Conservation (phyloP, 108 stramenopile genomes). For the Nitzschia sp. region DNA sequence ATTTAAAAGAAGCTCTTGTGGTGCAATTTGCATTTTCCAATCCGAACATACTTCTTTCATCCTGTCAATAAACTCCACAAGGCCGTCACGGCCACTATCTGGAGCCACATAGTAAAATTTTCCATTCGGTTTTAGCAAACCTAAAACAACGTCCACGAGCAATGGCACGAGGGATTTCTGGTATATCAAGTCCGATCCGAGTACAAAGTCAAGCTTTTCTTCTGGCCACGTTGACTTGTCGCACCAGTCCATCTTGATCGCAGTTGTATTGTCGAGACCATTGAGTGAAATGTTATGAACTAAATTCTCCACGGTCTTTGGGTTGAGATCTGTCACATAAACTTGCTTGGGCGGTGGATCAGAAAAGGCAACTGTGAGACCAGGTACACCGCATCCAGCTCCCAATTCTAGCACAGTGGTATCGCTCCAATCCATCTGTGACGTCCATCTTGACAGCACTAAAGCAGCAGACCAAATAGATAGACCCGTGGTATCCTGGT, state of each 20-base stretch:
- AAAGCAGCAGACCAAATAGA: constrained; percentile 85
- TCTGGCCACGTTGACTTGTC: constrained; percentile 76
- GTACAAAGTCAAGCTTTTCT: constrained; percentile 68
- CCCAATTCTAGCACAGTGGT: constrained; percentile 74
- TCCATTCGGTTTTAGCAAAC: constrained; percentile 40
- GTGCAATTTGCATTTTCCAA: constrained; percentile 34
- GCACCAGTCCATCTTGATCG: constrained; percentile 74
- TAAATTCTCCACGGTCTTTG: constrained; percentile 73
- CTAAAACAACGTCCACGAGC: constrained; percentile 57
- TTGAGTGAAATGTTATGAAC: constrained; percentile 75
- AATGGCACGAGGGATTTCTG: constrained; percentile 76
- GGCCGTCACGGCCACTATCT: constrained; percentile 53
- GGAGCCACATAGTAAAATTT: constrained; percentile 68
- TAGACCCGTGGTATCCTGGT: constrained; percentile 82
- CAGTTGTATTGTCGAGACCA: constrained; percentile 17
- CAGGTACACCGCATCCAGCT: constrained; percentile 73
- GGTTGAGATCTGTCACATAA: constrained; percentile 75
- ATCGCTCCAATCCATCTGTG: constrained; percentile 30
- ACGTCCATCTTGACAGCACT: constrained; percentile 80
- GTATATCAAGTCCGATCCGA: constrained; percentile 90
- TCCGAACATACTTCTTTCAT: constrained; percentile 47
- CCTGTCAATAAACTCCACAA: constrained; percentile 54
- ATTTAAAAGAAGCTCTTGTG: constrained; percentile 50
- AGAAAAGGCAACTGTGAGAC: constrained; percentile 20
- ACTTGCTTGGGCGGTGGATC: constrained; percentile 30